phyloP scores from a whole-genome alignment of 345 rosid genomes.

The Cardamine resedifolia region DNA sequence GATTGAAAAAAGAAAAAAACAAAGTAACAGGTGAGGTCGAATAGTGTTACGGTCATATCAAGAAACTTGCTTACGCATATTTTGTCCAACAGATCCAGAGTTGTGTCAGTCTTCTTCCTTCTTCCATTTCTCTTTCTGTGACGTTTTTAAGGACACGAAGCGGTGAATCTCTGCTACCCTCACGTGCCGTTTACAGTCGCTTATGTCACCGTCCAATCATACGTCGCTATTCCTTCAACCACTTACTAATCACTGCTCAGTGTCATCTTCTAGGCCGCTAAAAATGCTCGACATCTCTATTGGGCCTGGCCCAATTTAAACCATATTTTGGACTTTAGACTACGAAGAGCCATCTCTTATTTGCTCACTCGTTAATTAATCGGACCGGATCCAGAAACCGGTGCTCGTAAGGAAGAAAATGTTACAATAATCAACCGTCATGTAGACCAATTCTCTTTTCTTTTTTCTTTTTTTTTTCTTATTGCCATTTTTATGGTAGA shows the following conservation, averaged over 20 bases:
- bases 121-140: conserved; percentile 26
- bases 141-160: conserved; percentile 33
- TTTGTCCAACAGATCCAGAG: conserved; percentile 35
- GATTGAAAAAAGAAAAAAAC: conserved; percentile 15
- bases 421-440: no score
- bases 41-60: conserved; percentile 37
- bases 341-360: no score
- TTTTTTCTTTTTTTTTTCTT: no score
- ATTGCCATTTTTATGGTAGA: no score
- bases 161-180: conserved; percentile 33
- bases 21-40: conserved; percentile 20
- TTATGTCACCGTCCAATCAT: conserved; percentile 41
- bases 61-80: conserved; percentile 31
- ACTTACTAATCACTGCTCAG: neutral
- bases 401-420: no score
- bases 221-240: conserved; percentile 25
- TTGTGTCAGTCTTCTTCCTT: conserved; percentile 29
- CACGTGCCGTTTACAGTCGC: conserved; percentile 37
- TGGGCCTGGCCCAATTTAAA: conserved; percentile 20
- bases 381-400: neutral
- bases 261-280: neutral
- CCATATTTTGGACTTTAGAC: neutral
- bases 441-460: no score
- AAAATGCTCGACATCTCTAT: neutral
- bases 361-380: neutral